Evolutionary conservation across 352 stramenopile genomes (phyloP), one percentile per base, ranked within the genome.

Genomic region (Nothophytophthora sp.): DNA sequence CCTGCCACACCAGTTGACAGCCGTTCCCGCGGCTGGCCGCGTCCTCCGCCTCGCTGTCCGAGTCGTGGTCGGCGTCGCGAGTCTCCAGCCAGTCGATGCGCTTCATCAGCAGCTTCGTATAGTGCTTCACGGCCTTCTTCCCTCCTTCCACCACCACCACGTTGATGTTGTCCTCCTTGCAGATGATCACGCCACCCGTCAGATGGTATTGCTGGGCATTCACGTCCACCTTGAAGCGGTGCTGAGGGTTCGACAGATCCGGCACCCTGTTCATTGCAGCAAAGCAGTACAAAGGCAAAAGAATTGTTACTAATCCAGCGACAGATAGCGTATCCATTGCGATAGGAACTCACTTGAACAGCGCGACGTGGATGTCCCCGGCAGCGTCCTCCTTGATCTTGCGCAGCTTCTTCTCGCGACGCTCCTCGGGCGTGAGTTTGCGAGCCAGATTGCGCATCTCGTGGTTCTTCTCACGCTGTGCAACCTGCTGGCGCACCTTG

Each of bases 171-270:
- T 76, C 79, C 35, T 95, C 76, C 54, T 94, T 92, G 71, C 96
- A 96, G 30, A 98, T 76, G 29, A 96, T 48, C 15, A 98, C 95
- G 13, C 90, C 91, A 23, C 97, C 97, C 3, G 96, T 98, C 44
- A 99, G 90, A 62, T 92, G 80, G 60, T 93, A 94, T 76, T 99
- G 96, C 66, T 99, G 96, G 1, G 96, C 97, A 60, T 99, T 99
- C 49, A 99, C 91, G 75, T 99, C 96, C 33, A 99, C 89, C 67
- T 99, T 99, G 72, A 98, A 98, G 12, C 96, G 90, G 66, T 98
- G 89, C 71, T 98, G 96, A 32, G 90, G 89, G 75, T 98, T 94
- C 19, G 84, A 86, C 40, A 99, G 82, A 70, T 98, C 86, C 11
- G 88, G 84, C 15, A 99, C 95, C 34, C 83, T 88, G 54, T 58